Base-by-base conservation (phyloP, 768 basidiomycete species). In the Ramaria sp. region DNA sequence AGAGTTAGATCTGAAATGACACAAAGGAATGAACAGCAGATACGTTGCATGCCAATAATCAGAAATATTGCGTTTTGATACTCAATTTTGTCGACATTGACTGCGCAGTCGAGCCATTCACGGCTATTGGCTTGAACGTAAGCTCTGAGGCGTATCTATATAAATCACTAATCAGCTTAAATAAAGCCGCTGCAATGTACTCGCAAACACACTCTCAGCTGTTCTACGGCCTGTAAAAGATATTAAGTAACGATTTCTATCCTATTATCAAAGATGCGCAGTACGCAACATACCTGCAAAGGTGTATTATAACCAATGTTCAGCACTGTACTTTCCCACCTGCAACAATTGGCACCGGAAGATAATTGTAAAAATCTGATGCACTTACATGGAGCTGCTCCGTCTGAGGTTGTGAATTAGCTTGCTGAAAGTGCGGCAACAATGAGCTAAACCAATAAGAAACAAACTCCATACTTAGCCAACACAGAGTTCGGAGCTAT, bases 1-100 rank as follows among this genome's bases (percentile, higher is more conserved):
- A 24, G 16, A 56, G 28, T 47, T 28, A 39, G 43, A 41, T 30
- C 28, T 37, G 24, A 32, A 13, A 41, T 39, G 55, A 13, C 39
- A 24, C 55, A 59, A 20, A 55, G 57, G 20, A 41, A 41, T 8
- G 16, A 37, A 37, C 20, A 30, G 27, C 20, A 73, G 82, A 66
- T 66, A 78, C 85, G 87, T 67, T 89, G 86, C 64, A 89, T 74
- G 30, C 78, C 78, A 49, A 88, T 74, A 41, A 75, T 75, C 55
- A 88, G 71, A 61, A 76, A 66, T 53, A 88, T 78, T 7, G 81
- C 76, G 60, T 87, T 88, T 63, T 86, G 83, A 60, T 73, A 83
- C 59, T 85, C 82, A 82, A 89, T 87, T 61, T 78, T 83, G 67
- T 88, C 82, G 60, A 89, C 87, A 59, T 83, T 81, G 49, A 87